phyloP scores from a whole-genome alignment of 2,329 filamentous ascomycete species.

The Pseudogymnoascus verrucosus region DNA sequence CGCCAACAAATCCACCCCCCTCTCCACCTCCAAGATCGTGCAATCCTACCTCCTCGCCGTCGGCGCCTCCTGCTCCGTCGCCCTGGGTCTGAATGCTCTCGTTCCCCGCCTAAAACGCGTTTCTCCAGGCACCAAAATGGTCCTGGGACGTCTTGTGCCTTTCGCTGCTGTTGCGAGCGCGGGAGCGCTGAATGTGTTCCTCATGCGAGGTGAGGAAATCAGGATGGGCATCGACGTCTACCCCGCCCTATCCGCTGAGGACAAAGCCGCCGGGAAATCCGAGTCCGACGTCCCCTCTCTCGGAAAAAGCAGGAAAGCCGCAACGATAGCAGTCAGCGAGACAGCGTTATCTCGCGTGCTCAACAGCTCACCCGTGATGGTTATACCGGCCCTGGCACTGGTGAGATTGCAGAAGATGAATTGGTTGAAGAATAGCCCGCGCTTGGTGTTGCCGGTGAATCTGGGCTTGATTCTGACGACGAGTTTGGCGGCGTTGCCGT shows the following conservation, averaged over 20 bases:
- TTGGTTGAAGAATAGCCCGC: conserved; percentile 72
- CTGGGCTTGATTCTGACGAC: conserved; percentile 79
- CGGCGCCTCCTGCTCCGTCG: conserved; percentile 86
- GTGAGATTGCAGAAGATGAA: conserved; percentile 75
- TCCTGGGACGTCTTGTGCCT: conserved; percentile 81
- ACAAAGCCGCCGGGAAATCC: conserved; percentile 56
- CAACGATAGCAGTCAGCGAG: conserved; percentile 82
- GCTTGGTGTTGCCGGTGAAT: conserved; percentile 74
- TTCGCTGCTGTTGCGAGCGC: conserved; percentile 93
- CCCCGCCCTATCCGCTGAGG: conserved; percentile 64
- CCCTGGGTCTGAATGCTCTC: conserved; percentile 80
- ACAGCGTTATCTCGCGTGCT: conserved; percentile 86
- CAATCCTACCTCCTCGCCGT: conserved; percentile 92
- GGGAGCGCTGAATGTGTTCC: conserved; percentile 86
- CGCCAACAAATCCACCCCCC: conserved; percentile 91
- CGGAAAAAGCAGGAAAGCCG: conserved; percentile 82
- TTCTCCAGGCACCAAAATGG: conserved; percentile 63
- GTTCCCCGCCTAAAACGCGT: conserved; percentile 77
- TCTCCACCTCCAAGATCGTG: conserved; percentile 70
- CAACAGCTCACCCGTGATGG: conserved; percentile 96
- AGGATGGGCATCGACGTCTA: conserved; percentile 86
- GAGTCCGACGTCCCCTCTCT: conserved; percentile 62
- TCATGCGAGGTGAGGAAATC: conserved; percentile 97
- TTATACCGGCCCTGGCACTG: conserved; percentile 78
- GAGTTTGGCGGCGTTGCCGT: conserved; percentile 77